A percentile compares a stretch with the other conserved stretches of the same genome.
These are phyloP conservation scores for Balansia obtecta DNA, from an alignment of 2,329 filamentous ascomycete genomes.

Conservation along the genomic window DNA sequence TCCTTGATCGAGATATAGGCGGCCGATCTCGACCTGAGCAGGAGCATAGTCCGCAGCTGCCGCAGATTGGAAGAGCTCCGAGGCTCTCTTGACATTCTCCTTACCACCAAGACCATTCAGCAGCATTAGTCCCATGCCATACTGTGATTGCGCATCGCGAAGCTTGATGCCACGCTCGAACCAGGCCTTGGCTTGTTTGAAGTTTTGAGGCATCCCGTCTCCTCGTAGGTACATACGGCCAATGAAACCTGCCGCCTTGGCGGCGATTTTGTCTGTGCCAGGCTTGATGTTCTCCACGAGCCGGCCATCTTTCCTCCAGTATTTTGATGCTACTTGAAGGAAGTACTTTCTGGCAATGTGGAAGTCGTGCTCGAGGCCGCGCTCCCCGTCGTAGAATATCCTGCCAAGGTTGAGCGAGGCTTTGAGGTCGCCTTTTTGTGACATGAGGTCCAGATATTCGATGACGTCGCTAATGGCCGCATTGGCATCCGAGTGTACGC, in stretches of 20 bases:
- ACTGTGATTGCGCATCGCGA: conserved; percentile 73
- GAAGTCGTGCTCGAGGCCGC: conserved; percentile 61
- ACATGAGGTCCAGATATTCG: conserved; percentile 85
- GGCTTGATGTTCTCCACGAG: conserved; percentile 55
- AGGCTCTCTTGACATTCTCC: conserved; percentile 58
- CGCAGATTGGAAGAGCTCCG: conserved; percentile 63
- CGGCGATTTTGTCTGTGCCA: conserved; percentile 64
- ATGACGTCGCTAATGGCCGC: conserved; percentile 86
- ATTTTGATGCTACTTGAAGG: conserved; percentile 62
- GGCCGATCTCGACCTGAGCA: conserved; percentile 71
- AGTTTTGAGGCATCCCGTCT: conserved; percentile 72
- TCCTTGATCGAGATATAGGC: conserved; percentile 78
- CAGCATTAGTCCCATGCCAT: conserved; percentile 73
- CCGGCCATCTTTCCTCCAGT: conserved; percentile 72
- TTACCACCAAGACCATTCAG: conserved; percentile 63
- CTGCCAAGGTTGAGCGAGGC: conserved; percentile 78
- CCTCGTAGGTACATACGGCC: conserved; percentile 84
- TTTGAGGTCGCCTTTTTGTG: conserved; percentile 77
- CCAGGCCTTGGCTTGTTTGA: conserved; percentile 65
- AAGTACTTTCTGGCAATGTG: conserved; percentile 70
- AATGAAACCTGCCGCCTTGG: conserved; percentile 75
- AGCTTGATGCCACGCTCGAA: conserved; percentile 66
- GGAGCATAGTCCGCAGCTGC: conserved; percentile 72
- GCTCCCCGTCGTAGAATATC: conserved; percentile 78
- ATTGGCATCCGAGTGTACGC: conserved; percentile 65